phyloP scores from a whole-genome alignment of 1,139 yeast species.

The Lodderomyces margitis region DNA sequence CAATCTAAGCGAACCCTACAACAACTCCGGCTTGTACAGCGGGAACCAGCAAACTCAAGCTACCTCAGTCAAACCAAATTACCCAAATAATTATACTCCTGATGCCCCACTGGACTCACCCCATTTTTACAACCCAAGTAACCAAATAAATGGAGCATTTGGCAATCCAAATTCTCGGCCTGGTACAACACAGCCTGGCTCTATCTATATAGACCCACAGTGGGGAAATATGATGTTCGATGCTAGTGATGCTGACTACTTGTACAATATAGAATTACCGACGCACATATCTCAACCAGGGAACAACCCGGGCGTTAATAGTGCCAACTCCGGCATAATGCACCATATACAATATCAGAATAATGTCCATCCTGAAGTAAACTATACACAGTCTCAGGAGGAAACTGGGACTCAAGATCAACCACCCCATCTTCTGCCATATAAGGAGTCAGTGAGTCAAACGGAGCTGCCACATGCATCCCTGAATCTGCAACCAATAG shows the following conservation, averaged over 20 bases:
- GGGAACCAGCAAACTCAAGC: not conserved
- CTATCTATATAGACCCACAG: constrained; percentile 17
- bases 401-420: not conserved
- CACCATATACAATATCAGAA: constrained; percentile 37
- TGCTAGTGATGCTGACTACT: constrained; percentile 31
- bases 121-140: not conserved
- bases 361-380: constrained; percentile 18
- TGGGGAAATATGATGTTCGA: constrained; percentile 25
- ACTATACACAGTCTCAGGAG: not conserved
- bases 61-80: not conserved
- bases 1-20: not conserved
- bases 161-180: not conserved
- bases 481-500: constrained; percentile 5
- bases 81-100: not conserved
- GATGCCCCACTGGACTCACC: not conserved
- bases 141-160: not conserved
- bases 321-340: constrained; percentile 21
- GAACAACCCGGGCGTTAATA: not conserved
- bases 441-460: constrained; percentile 4
- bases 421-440: constrained; percentile 4
- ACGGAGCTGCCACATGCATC: constrained; percentile 9
- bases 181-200: constrained; percentile 15
- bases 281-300: constrained; percentile 5
- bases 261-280: constrained; percentile 29
- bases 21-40: not conserved